These are phyloP conservation scores for Halophytophthora polymorphica DNA, from an alignment of 352 stramenopile species.

Conservation along the genomic window DNA sequence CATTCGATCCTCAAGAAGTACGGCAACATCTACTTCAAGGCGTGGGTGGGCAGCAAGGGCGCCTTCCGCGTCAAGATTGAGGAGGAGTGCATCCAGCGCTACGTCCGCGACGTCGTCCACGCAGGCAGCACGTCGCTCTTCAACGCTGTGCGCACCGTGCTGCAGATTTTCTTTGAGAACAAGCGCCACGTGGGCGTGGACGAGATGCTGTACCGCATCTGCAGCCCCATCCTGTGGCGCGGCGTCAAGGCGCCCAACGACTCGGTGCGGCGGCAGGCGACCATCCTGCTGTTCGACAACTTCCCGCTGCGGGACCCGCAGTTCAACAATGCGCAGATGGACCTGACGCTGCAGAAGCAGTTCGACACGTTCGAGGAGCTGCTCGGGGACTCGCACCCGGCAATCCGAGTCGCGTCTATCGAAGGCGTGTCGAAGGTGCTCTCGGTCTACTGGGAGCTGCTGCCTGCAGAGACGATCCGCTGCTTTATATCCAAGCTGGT, in stretches of 20 bases:
- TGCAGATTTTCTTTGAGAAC: conserved; percentile 87
- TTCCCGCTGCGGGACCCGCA: conserved; percentile 77
- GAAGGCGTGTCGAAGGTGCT: conserved; percentile 81
- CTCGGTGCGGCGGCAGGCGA: conserved; percentile 76
- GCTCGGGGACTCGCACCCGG: conserved; percentile 68
- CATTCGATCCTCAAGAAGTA: conserved; percentile 83
- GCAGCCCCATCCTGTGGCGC: conserved; percentile 83
- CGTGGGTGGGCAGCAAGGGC: conserved; percentile 62
- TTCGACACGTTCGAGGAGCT: conserved; percentile 83
- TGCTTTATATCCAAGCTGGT: conserved; percentile 81
- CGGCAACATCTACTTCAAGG: conserved; percentile 82
- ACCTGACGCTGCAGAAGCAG: conserved; percentile 74
- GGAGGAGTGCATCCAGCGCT: conserved; percentile 80
- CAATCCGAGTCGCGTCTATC: conserved; percentile 73
- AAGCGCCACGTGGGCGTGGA: conserved; percentile 79
- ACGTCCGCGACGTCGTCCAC: conserved; percentile 72
- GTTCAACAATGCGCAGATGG: conserved; percentile 76
- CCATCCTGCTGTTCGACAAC: conserved; percentile 81
- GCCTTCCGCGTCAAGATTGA: conserved; percentile 67
- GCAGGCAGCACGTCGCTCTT: conserved; percentile 67
- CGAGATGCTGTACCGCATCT: conserved; percentile 82
- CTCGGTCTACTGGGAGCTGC: conserved; percentile 82
- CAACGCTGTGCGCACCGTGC: conserved; percentile 52
- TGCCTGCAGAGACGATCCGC: conserved; percentile 76
- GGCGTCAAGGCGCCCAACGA: conserved; percentile 82